phyloP scores from a whole-genome alignment of 495 filamentous ascomycete genomes.

The Parachaetomium inaequale region DNA sequence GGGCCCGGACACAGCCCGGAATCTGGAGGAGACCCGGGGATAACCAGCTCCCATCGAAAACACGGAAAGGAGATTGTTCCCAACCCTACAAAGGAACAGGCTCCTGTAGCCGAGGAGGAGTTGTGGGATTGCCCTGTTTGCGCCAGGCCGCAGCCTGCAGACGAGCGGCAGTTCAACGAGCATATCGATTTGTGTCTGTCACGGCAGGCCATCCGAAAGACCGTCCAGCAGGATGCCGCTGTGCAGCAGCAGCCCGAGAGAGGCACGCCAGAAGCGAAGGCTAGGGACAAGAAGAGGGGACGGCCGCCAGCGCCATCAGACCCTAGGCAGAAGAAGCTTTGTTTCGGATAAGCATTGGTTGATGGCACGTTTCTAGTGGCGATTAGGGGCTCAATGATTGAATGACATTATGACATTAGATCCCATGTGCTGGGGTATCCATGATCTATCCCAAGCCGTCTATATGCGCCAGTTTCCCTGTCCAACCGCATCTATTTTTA shows the following conservation, averaged over 20 bases:
- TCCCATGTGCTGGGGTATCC: neutral
- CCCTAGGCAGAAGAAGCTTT: slow-evolving; percentile 45
- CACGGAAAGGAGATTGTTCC: slow-evolving; percentile 53
- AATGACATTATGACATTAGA: neutral
- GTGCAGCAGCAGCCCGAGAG: slow-evolving; percentile 3
- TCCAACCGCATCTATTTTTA: neutral
- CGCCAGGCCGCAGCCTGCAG: slow-evolving; percentile 62
- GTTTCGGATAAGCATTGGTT: slow-evolving; percentile 34
- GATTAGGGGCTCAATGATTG: neutral
- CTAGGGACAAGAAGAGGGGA: slow-evolving; percentile 37
- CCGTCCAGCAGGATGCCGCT: slow-evolving; percentile 52
- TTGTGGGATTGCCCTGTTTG: slow-evolving; percentile 91
- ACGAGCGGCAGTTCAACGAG: slow-evolving; percentile 80
- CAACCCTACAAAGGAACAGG: slow-evolving; percentile 41
- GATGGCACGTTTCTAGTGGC: no score
- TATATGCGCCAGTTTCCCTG: no score
- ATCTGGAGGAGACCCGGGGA: neutral
- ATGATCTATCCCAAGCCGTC: no score
- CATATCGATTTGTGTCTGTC: slow-evolving; percentile 95
- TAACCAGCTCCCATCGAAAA: slow-evolving; percentile 25
- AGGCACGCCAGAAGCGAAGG: slow-evolving; percentile 28
- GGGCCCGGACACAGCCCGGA: slow-evolving; percentile 35
- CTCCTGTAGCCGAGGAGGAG: slow-evolving; percentile 33
- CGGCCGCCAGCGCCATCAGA: slow-evolving; percentile 29
- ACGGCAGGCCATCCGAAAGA: slow-evolving; percentile 76